Evolutionary conservation across 371 early-diverging fungal genomes (phyloP), one percentile per base, ranked within the genome.

Genomic region (Mortierella sp.): DNA sequence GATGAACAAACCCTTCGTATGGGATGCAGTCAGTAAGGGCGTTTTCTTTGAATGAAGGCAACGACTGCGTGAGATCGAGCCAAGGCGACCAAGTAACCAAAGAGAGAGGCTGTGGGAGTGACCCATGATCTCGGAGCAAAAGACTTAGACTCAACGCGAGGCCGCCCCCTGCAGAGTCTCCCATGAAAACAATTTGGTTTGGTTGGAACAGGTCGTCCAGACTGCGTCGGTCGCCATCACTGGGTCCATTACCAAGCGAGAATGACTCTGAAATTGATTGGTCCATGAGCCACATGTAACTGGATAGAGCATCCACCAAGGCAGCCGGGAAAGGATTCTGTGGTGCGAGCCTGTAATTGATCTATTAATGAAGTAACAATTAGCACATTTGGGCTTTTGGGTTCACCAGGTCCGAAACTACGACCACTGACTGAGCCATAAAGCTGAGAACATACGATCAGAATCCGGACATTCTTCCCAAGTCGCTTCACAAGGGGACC

Each of bases 91-190:
- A 71, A 17, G 65, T 61, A 25, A 63, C 65, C 44, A 71, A 47
- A 3, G 62, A 53, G 5, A 55, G 48, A 22, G 66, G 79, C 16
- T 78, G 80, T 54, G 73, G 66, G 16, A 78, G 67, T 2, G 70
- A 60, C 1, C 76, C 74, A 25, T 70, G 62, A 39, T 80, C 78
- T 21, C 80, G 55, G 39, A 80, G 57, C 6, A 74, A 28, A n/a
- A 80, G 37, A 40, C 73, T 56, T 2, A 64, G 34, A 54, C 74
- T 66, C 50, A 80, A 16, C 13, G 80, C 68, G 13, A 90, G 63
- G 22, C 86, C 86, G 14, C 88, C 89, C 22, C 91, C 91, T 48
- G 89, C 89, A n/a, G 83, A 83, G 54, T 88, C 89, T 29, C 89
- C 90, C 77, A 81, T 82, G 8, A 88, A 47, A 28, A 83, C 57